phyloP scores from a whole-genome alignment of 2,329 filamentous ascomycete genomes.

The Trichoderma lentiforme region DNA sequence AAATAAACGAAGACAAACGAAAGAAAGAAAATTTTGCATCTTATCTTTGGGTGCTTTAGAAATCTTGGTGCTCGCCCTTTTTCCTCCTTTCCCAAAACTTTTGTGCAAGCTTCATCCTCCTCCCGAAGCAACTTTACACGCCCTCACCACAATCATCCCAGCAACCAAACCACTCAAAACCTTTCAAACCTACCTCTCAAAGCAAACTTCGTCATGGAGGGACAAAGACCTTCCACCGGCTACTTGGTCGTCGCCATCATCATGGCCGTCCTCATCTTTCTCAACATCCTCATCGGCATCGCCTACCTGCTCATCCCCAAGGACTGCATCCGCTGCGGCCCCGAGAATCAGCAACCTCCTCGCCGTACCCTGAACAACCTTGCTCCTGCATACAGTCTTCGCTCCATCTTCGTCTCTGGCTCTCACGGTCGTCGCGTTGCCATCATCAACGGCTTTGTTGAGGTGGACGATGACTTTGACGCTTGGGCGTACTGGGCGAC shows the following conservation, averaged over 20 bases:
- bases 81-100: neutral
- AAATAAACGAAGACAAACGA: neutral
- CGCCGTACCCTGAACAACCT: neutral
- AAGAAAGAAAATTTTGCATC: neutral
- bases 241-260: conserved; percentile 17
- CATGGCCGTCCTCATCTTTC: conserved; percentile 12
- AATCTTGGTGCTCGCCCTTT: neutral
- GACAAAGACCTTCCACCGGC: neutral
- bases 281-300: conserved; percentile 16
- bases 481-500: conserved; percentile 17
- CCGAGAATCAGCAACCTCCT: neutral
- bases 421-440: neutral
- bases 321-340: neutral
- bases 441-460: conserved; percentile 2
- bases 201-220: neutral
- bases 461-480: conserved; percentile 11
- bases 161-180: neutral
- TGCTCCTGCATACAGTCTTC: neutral
- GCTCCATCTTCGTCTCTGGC: conserved; percentile 1
- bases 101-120: neutral
- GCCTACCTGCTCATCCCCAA: neutral
- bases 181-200: neutral
- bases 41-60: neutral
- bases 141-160: neutral
- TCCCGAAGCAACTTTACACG: neutral